phyloP scores from a whole-genome alignment of 441 rosid genomes.

The Isatis lusitanica region DNA sequence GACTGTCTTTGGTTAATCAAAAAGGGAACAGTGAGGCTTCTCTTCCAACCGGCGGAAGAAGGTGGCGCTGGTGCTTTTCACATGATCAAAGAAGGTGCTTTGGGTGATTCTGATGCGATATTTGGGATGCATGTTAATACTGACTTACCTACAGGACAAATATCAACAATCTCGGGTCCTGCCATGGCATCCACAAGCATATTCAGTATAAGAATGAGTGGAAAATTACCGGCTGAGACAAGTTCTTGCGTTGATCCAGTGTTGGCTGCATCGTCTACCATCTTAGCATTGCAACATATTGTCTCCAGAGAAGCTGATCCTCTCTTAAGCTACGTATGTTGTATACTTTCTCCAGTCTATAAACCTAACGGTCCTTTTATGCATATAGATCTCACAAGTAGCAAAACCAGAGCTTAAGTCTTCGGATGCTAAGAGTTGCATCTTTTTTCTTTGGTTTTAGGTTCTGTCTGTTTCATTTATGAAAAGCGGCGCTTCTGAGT shows the following conservation, averaged over 20 bases:
- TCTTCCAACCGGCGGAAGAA: conserved; percentile 95
- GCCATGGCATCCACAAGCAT: conserved; percentile 53
- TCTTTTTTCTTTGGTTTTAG: conserved; percentile 44
- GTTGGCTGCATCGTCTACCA: conserved; percentile 61
- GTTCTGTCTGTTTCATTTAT: conserved; percentile 72
- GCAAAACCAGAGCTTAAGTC: background rate
- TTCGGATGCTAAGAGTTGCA: background rate
- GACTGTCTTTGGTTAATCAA: background rate
- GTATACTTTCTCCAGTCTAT: background rate
- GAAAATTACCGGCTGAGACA: conserved; percentile 48
- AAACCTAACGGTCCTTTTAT: background rate
- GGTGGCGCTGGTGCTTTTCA: conserved; percentile 83
- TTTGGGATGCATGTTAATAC: conserved; percentile 66
- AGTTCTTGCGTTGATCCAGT: conserved; percentile 57
- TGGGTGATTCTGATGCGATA: conserved; percentile 78
- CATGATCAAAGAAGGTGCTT: conserved; percentile 81
- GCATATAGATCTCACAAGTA: conserved; percentile 4
- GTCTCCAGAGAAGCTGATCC: conserved; percentile 82
- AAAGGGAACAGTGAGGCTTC: conserved; percentile 82
- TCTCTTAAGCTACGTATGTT: conserved; percentile 50
- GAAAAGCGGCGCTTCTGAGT: conserved; percentile 55
- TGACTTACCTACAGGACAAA: conserved; percentile 50
- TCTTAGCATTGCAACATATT: conserved; percentile 75
- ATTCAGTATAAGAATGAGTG: conserved; percentile 59
- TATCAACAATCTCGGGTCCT: conserved; percentile 59